A percentile compares a stretch with the other conserved stretches of the same genome.
phyloP scores from a whole-genome alignment of 805 yeast species.

The Barnettozyma salicaria region DNA sequence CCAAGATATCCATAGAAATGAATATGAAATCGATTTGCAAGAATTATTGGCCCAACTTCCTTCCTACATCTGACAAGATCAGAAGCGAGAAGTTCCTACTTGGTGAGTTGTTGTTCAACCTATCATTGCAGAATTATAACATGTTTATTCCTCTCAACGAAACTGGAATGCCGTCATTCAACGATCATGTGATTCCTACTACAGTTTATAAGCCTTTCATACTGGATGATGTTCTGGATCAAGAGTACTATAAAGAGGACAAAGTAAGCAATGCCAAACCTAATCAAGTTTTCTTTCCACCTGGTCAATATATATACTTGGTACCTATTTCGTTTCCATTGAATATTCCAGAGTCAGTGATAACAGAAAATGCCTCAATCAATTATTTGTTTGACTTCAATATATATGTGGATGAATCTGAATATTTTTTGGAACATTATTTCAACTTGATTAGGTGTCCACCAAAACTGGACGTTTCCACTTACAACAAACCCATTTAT shows the following conservation, averaged over 20 bases:
- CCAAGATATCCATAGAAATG: conserved; percentile 7
- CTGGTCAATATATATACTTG: conserved; percentile 67
- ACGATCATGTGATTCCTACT: conserved; percentile 1
- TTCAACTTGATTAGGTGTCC: conserved; percentile 36
- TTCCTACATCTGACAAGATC: background rate
- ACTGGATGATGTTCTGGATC: conserved; percentile 1
- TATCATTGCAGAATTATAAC: conserved; percentile 8
- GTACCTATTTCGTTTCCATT: conserved; percentile 59
- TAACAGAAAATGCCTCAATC: conserved; percentile 43
- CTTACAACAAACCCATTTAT: conserved; percentile 64
- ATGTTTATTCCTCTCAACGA: conserved; percentile 5
- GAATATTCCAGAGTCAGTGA: conserved; percentile 55
- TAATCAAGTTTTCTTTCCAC: conserved; percentile 28
- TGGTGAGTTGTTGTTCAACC: conserved; percentile 6
- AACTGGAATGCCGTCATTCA: conserved; percentile 1
- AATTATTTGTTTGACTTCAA: conserved; percentile 25
- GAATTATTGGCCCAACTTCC: conserved; percentile 5
- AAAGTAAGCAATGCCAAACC: background rate
- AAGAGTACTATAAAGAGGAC: conserved; percentile 5
- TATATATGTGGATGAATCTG: conserved; percentile 2
- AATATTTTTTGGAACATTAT: conserved; percentile 28
- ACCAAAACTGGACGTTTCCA: conserved; percentile 32
- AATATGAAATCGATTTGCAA: conserved; percentile 7
- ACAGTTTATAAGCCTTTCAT: background rate
- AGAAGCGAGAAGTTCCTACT: conserved; percentile 6